Evolutionary conservation across 768 basidiomycete genomes (phyloP), one percentile per base, ranked within the genome.

Genomic region (Hypholoma sublateritium): DNA sequence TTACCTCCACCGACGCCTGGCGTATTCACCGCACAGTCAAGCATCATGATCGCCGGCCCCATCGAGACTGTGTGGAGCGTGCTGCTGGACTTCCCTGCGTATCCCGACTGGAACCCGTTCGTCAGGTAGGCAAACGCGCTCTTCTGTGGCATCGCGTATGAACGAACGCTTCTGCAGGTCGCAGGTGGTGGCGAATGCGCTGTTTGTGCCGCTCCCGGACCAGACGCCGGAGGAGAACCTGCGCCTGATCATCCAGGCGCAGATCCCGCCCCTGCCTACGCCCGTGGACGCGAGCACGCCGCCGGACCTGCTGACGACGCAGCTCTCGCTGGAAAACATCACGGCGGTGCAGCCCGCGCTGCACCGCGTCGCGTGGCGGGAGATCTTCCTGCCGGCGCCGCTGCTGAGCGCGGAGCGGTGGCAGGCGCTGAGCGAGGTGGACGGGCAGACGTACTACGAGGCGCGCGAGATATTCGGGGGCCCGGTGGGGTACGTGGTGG

Each of bases 71-170:
- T 81, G 4, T 85, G 84, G 84, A 58, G 67, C 7, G 70, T 75
- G 4, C 60, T 85, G 49, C 70, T 80, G 53, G 80, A 84, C 69
- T 84, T 84, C 69, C 62, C 67, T 2, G 67, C 74, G 5, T 85
- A 85, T 59, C 64, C 65, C 1, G 74, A 81, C 61, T 85, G 84
- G 84, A 80, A 69, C 48, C 77, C 67, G 9, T 71, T 71, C 41
- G 67, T 68, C 9, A 61, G 68, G 69, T 68, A 32, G 61, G 64
- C 22, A 41, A 28, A 41, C 2, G 7, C 5, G 49, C 2, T 42
- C 12, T 48, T 37, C 2, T 2, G 24, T 37, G 34, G 19, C 14
- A 16, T 14, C 22, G 32, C 16, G 49, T 35, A 32, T 19, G 25
- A 19, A 51, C 12, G 25, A 47, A 32, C 5, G 24, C 35, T 21